Percentiles rank a stretch among this genome's conserved stretches.
These are phyloP conservation scores for Fereydounia khargensis DNA, from an alignment of 1,284 basidiomycete genomes.

Conservation along the genomic window DNA sequence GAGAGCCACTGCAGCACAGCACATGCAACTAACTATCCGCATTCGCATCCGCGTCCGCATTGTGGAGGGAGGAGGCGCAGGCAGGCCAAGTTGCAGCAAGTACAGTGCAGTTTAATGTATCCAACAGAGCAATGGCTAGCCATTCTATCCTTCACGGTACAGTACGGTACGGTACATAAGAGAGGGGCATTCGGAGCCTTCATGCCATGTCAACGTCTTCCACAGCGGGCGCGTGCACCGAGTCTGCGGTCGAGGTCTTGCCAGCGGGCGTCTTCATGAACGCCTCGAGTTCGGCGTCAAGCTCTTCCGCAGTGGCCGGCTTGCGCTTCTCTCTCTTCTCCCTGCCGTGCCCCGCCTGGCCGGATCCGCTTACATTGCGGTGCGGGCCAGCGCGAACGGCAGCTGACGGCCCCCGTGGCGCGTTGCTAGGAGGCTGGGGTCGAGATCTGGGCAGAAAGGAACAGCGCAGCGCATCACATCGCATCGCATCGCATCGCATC, in stretches of 20 bases:
- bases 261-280: constrained; percentile 66
- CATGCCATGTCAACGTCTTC: background rate
- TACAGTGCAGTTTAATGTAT: constrained; percentile 11
- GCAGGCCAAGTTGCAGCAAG: too few species aligned
- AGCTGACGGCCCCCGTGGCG: constrained; percentile 3
- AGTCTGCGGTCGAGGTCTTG: background rate
- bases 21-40: too few species aligned
- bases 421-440: constrained; percentile 2
- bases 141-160: too few species aligned
- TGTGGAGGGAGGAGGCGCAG: too few species aligned
- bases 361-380: background rate
- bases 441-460: background rate
- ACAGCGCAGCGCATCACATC: background rate
- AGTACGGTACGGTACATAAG: too few species aligned
- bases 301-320: constrained; percentile 71
- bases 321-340: constrained; percentile 46
- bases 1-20: too few species aligned
- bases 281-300: constrained; percentile 85
- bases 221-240: background rate
- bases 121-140: constrained; percentile 32
- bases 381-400: constrained; percentile 3
- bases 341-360: too few species aligned
- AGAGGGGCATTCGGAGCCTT: too few species aligned
- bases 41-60: too few species aligned
- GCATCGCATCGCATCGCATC: too few species aligned